These are phyloP conservation scores for Bipolaris gigantea DNA, from an alignment of 2,329 filamentous ascomycete species.

Conservation along the genomic window DNA sequence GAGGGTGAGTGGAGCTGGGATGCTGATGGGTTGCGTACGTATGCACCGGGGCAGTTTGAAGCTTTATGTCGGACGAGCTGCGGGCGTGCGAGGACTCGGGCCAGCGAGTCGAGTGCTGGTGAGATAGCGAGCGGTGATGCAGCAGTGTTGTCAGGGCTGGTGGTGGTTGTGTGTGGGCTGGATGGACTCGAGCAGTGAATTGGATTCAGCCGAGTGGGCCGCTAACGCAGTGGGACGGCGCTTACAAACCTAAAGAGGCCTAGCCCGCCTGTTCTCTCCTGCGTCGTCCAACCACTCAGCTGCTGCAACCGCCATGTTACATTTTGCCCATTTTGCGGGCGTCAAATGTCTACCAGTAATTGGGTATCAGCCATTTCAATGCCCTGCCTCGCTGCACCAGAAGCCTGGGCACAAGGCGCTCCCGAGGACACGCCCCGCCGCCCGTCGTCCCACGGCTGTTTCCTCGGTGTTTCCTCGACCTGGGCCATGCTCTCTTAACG, in stretches of 20 bases:
- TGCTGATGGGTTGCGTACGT: slow-evolving; percentile 10
- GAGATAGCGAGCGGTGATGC: too few species aligned
- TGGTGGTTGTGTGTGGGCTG: background rate
- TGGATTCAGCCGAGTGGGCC: slow-evolving; percentile 13
- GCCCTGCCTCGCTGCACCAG: slow-evolving; percentile 23
- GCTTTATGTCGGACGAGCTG: slow-evolving; percentile 12
- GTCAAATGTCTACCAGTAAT: slow-evolving; percentile 35
- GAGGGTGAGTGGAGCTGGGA: slow-evolving; percentile 12
- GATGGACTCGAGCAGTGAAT: slow-evolving; percentile 18
- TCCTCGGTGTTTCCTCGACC: slow-evolving; percentile 14
- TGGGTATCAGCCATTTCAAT: slow-evolving; percentile 22
- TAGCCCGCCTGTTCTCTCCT: slow-evolving; percentile 26
- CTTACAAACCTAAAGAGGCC: slow-evolving; percentile 15
- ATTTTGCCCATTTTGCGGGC: slow-evolving; percentile 33
- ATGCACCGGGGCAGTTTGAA: slow-evolving; percentile 8
- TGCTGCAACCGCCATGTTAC: slow-evolving; percentile 24
- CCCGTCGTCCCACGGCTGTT: slow-evolving; percentile 17
- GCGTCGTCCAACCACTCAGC: slow-evolving; percentile 32
- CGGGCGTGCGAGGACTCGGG: background rate
- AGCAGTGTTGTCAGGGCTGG: background rate
- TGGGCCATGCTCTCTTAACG: slow-evolving; percentile 8
- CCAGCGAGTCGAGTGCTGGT: background rate
- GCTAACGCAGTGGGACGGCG: slow-evolving; percentile 23
- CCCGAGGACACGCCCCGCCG: slow-evolving; percentile 23
- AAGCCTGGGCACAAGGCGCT: slow-evolving; percentile 22